Evolutionary conservation across 768 basidiomycete species (phyloP).

Genomic region (Calocybe gangraenosa): DNA sequence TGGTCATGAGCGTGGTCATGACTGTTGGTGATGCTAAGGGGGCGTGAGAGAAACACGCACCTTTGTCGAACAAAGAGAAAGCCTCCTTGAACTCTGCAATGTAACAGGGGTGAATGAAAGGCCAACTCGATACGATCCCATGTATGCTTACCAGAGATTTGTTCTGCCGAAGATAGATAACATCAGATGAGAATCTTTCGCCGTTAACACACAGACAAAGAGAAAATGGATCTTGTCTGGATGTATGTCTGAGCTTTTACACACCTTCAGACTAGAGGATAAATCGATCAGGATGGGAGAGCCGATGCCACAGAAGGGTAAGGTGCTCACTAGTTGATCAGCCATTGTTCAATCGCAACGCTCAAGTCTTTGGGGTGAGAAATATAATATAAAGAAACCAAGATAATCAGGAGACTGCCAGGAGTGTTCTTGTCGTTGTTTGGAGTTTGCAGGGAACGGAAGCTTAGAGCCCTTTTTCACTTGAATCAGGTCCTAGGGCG

Average conservation of each 20-base stretch:
- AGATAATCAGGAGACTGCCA: not conserved
- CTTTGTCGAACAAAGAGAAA: slow-evolving; percentile 96
- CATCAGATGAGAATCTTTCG: not conserved
- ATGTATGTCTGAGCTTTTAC: too few species aligned
- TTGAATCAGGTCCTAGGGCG: too few species aligned
- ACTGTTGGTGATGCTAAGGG: not conserved
- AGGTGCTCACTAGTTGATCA: not conserved
- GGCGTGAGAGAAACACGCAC: slow-evolving; percentile 36
- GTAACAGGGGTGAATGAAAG: not conserved
- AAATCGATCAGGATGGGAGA: not conserved
- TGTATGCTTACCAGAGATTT: not conserved
- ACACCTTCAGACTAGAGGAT: not conserved
- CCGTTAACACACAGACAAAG: not conserved
- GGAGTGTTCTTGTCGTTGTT: too few species aligned
- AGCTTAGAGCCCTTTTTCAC: too few species aligned
- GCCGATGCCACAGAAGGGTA: not conserved
- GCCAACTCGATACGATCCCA: not conserved
- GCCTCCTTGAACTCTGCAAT: slow-evolving; percentile 93
- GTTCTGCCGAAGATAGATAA: not conserved
- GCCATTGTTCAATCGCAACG: not conserved
- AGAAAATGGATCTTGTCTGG: too few species aligned
- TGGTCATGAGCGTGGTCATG: not conserved
- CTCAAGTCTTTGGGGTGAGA: not conserved
- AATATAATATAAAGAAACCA: not conserved
- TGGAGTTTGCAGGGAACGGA: too few species aligned